Conservation (phyloP, 2,329 filamentous ascomycete genomes). For the Pseudogymnoascus sp. region DNA sequence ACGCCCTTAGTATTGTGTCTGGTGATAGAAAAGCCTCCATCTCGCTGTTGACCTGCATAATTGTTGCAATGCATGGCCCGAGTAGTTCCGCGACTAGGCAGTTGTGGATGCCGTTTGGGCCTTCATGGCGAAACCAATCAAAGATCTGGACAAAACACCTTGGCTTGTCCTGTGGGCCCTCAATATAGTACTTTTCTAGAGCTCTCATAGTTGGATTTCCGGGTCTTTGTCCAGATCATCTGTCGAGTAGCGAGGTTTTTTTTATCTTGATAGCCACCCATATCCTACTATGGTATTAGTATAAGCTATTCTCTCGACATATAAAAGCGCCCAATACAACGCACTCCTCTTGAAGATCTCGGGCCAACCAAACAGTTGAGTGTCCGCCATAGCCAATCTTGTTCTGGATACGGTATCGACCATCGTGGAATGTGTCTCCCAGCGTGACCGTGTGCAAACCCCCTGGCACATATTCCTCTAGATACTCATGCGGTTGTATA, state of each 20-base stretch:
- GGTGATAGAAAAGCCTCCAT: not conserved
- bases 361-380: slow-evolving; percentile 34
- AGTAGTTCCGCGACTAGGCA: slow-evolving; percentile 33
- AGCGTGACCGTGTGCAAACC: slow-evolving; percentile 15
- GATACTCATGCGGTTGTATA: slow-evolving; percentile 10
- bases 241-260: slow-evolving; percentile 7
- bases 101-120: slow-evolving; percentile 37
- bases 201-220: not conserved
- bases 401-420: slow-evolving; percentile 30
- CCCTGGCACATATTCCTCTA: slow-evolving; percentile 13
- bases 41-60: not conserved
- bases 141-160: slow-evolving; percentile 29
- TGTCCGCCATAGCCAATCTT: slow-evolving; percentile 34
- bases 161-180: slow-evolving; percentile 10
- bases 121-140: slow-evolving; percentile 31
- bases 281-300: not conserved
- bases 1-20: not conserved
- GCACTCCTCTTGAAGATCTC: slow-evolving; percentile 18
- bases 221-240: not conserved
- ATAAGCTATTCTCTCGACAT: not conserved
- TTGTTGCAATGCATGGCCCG: not conserved
- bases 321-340: not conserved
- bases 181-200: not conserved
- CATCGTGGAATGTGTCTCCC: slow-evolving; percentile 25
- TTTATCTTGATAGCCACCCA: slow-evolving; percentile 17